Evolutionary conservation across 2,329 filamentous ascomycete genomes (phyloP), one percentile per base, ranked within the genome.

Genomic region (Pseudocercospora ulei): DNA sequence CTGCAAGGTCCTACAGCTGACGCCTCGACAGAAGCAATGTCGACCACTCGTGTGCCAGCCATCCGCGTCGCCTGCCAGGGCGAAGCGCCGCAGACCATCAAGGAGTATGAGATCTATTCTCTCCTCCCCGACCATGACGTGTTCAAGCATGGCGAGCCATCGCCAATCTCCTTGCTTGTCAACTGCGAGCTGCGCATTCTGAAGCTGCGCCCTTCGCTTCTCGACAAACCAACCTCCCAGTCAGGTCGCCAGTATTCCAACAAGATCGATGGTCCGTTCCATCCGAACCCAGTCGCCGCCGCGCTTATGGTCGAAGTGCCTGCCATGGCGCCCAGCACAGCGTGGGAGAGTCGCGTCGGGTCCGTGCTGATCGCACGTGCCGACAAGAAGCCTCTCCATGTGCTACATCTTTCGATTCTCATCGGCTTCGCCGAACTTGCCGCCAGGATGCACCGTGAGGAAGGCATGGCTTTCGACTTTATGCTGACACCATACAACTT

Each of bases 131-230:
- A 4, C 8, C 37, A 39, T 22, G 27, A 34, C 7, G 26, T 39
- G 13, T 39, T 39, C 37, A 2, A 17, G 11, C 7, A 23, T 4
- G 37, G 37, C 37, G n/a, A 24, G 8, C 9, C 33, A 9, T 16
- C n/a, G 4, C 26, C 14, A 8, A 9, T 39, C 1, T 39, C 37
- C 1, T 4, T 7, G 3, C 19, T 22, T 7, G 14, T 39, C 16
- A 28, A 28, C 28, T 20, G 17, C 11, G 27, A 27, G 0, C 13
- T 39, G 18, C 8, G 31, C 5, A 6, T 39, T n/a, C 8, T 24
- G 18, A 30, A 30, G 19, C 12, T 39, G 14, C 37, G 37, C 7
- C 37, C 37, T 11, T 39, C 37, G 13, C 20, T 39, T 5, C 26
- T 38, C 17, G 6, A 23, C 7, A 9, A n/a, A 7, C 30, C 18